Evolutionary conservation across 371 early-diverging fungal species (phyloP), one percentile per base, ranked within the genome.

Genomic region (Saksenaea oblongispora): DNA sequence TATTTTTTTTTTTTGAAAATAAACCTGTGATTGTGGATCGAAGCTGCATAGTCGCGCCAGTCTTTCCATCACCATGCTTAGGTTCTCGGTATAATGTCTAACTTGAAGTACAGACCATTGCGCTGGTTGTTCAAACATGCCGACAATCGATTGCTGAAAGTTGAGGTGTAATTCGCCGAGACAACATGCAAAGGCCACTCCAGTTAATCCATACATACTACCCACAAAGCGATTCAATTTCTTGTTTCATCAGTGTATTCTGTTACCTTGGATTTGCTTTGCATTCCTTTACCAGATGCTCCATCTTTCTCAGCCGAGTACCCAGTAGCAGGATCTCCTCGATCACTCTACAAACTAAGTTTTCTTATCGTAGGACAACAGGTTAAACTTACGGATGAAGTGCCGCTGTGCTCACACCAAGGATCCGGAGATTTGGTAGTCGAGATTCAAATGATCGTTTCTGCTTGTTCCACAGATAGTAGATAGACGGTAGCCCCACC

Each of bases 111-210:
- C 47, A 1, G 72, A 66, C 22, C 62, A 54, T 3, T 61, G 59
- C 11, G 54, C 27, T 11, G 56, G 42, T 5, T 61, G 53, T 41
- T 71, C 67, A 58, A 72, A 71, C 0, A 79, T 18, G 17, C 66
- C 55, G 4, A 78, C 56, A 1, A 83, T 56, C 0, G 73, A 56
- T 14, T 76, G 70, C 34, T 82, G 85, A 18, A 84, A 55, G 34
- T 76, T 66, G 0, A 76, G 61, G 37, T 72, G 60, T 9, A 81
- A 59, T 5, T 81, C 79, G 0, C 66, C 65, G 53, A 84, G 44
- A 18, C 83, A 78, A 27, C 74, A 76, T 9, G 76, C 82, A 59
- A 84, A 84, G 2, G 85, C 83, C 7, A 78, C 65, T 1, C 83
- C 76, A 35, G 72, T 72, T 18, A 78, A 61, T 10, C 85, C 78